These are phyloP conservation scores for Crucibulum laeve DNA, from an alignment of 768 basidiomycete species.

Conservation along the genomic window DNA sequence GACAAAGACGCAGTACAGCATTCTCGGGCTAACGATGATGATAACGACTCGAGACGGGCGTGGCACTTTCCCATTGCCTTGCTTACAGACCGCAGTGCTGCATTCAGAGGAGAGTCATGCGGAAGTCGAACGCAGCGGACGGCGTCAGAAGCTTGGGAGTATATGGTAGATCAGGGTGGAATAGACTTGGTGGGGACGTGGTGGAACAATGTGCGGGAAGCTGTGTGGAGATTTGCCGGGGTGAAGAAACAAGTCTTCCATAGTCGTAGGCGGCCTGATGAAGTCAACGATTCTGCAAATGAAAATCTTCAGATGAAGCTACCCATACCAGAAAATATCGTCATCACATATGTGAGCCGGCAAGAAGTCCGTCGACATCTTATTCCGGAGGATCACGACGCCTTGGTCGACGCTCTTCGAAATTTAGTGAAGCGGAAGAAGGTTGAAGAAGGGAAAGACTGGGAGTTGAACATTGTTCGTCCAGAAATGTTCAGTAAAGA, in stretches of 20 bases:
- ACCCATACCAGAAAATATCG: slow-evolving; percentile 37
- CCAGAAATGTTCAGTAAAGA: slow-evolving; percentile 63
- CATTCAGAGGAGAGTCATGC: slow-evolving; percentile 56
- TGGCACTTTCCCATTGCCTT: slow-evolving; percentile 66
- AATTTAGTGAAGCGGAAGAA: slow-evolving; percentile 35
- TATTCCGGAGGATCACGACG: slow-evolving; percentile 43
- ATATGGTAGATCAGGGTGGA: slow-evolving; percentile 28
- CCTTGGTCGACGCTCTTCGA: slow-evolving; percentile 42
- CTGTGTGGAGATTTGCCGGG: slow-evolving; percentile 57
- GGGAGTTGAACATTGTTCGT: slow-evolving; percentile 52
- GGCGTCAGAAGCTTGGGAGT: slow-evolving; percentile 54
- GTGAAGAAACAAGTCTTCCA: slow-evolving; percentile 15
- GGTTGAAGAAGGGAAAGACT: slow-evolving; percentile 24
- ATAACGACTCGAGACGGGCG: slow-evolving; percentile 26
- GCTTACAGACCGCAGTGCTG: slow-evolving; percentile 65
- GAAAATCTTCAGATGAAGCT: slow-evolving; percentile 13
- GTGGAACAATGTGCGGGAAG: slow-evolving; percentile 64
- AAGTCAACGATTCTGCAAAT: not conserved
- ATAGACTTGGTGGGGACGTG: slow-evolving; percentile 38
- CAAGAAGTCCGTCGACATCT: slow-evolving; percentile 50
- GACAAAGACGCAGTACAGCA: not conserved
- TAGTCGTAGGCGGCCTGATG: not conserved
- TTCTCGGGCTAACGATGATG: not conserved
- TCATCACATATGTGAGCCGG: slow-evolving; percentile 64
- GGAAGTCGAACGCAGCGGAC: slow-evolving; percentile 57